Base-by-base conservation (phyloP, 2,329 filamentous ascomycete genomes). In the Bisporella sp. region DNA sequence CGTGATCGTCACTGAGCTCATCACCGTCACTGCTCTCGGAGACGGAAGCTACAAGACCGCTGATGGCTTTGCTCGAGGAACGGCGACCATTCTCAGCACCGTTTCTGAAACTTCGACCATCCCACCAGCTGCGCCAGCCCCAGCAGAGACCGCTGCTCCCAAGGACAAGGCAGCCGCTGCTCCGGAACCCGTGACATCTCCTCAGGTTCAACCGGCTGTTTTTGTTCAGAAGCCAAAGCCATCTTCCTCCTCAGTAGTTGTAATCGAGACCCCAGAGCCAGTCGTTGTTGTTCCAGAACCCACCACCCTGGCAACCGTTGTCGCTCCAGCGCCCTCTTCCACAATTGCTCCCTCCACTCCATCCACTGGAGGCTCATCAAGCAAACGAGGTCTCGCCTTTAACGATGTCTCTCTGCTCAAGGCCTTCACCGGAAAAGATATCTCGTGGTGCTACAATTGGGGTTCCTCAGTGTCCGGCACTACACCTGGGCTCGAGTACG, bases 371-470 rank as follows among this genome's bases (percentile, higher is more conserved):
- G 11, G 48, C 13, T 49, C 50, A 4, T 49, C 53, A 28, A 49
- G 52, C 21, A 60, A 86, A 79, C 82, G 83, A 64, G 85, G 85
- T 68, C 68, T 87, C 46, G 79, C 79, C 46, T 89, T 83, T 77
- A 87, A 87, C 68, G 70, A 79, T 32, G 73, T 73, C 49, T 59
- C 57, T 31, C 70, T 84, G 35, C 74, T 77, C 64, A 68, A 71
- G 49, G 60, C 67, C 55, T 82, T 87, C 65, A 61, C 69, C 44
- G 60, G 53, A 37, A 37, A 46, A 28, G 30, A 45, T 37, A 73
- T 79, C 62, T 67, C 69, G 40, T 88, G 84, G 80, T 75, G 69
- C 45, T 86, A 85, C 75, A 87, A 87, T 77, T 89, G 85, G 85
- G 81, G 69, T 42, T 56, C 55, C 8, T 60, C 71, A 45, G 66